Evolutionary conservation across 495 filamentous ascomycete species (phyloP).

Genomic region (Trichoderma reesei): DNA sequence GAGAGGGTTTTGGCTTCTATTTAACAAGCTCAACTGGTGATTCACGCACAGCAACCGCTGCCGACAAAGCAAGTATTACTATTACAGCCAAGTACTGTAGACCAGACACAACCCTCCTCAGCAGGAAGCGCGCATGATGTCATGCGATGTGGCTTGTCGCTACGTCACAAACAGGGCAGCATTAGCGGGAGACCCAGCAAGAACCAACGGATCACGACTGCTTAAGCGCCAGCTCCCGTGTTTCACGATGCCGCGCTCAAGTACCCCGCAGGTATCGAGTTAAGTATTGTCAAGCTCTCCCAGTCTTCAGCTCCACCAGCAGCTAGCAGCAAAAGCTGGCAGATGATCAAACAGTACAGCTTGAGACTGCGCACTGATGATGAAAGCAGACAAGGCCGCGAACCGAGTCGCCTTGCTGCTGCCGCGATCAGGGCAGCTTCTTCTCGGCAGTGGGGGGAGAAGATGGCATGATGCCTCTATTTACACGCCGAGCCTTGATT

Average conservation of each 20-base stretch:
- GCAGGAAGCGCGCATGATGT: not conserved
- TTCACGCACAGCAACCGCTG: no score
- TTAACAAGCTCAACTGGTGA: no score
- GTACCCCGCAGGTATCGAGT: not conserved
- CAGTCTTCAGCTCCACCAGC: not conserved
- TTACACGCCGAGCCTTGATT: not conserved
- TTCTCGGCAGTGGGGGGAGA: not conserved
- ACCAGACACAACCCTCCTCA: not conserved
- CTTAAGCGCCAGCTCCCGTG: not conserved
- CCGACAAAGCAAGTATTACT: no score
- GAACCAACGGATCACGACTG: not conserved
- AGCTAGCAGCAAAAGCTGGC: not conserved
- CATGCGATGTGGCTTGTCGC: not conserved
- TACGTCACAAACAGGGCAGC: not conserved
- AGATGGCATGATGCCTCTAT: not conserved
- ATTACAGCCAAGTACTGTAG: not conserved
- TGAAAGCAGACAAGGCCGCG: not conserved
- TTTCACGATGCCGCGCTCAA: not conserved
- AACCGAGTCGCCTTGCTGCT: no score
- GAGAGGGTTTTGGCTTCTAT: no score
- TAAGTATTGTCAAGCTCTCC: no score
- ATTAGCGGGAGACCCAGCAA: not conserved
- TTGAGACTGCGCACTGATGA: not conserved
- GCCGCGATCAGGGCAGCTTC: not conserved
- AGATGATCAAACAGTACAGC: conserved; percentile 3